phyloP scores from a whole-genome alignment of 1,139 yeast species.

The Kurtzmaniella quercitrusa region DNA sequence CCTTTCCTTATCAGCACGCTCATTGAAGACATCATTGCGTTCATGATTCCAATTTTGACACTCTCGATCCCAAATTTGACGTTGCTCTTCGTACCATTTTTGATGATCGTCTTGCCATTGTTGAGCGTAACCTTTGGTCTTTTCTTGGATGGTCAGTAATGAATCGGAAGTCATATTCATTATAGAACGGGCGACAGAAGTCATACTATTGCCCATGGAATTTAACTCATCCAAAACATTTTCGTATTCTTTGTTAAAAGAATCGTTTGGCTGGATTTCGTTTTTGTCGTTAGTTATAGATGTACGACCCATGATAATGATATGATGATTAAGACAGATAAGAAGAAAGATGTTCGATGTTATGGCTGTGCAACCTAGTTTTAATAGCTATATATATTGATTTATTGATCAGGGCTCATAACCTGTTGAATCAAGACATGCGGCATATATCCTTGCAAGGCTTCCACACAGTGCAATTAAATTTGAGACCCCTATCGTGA shows the following conservation, averaged over 20 bases:
- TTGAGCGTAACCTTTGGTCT: conserved; percentile 15
- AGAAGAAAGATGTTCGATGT: too few species aligned
- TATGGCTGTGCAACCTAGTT: too few species aligned
- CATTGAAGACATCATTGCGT: not conserved
- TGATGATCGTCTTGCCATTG: conserved; percentile 1
- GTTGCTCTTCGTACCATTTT: conserved; percentile 1
- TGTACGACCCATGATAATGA: not conserved
- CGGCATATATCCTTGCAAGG: too few species aligned
- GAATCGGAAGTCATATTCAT: conserved; percentile 23
- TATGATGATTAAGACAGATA: too few species aligned
- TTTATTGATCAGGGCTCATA: too few species aligned
- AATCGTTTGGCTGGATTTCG: conserved; percentile 4
- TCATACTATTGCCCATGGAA: conserved; percentile 15
- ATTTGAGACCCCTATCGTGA: too few species aligned
- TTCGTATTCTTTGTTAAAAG: conserved; percentile 14
- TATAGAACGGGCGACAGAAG: conserved; percentile 15
- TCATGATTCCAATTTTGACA: not conserved
- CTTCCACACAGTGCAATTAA: too few species aligned
- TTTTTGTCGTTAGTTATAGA: not conserved
- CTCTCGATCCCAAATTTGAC: not conserved
- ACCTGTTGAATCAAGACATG: too few species aligned
- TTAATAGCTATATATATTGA: too few species aligned
- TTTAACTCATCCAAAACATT: conserved; percentile 17
- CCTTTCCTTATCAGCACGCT: not conserved
- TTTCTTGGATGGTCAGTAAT: conserved; percentile 20